Evolutionary conservation across 148 eudicot genomes (phyloP), one percentile per base, ranked within the genome.

Genomic region (Persicaria maculosa): DNA sequence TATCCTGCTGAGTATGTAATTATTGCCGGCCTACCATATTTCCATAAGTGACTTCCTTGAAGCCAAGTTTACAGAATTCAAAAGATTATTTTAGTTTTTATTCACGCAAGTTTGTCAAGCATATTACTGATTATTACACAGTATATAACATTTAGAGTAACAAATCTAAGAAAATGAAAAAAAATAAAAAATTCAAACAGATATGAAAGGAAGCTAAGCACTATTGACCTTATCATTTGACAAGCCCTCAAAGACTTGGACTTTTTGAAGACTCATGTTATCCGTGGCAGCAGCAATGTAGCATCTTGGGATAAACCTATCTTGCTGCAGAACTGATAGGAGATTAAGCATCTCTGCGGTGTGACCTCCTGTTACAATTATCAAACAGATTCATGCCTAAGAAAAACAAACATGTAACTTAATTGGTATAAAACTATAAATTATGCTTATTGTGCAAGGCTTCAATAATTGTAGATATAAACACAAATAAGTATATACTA

Each of bases 331-430:
- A 2, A 82, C 87, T 11, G 80, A 70, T 76, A 94, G 72, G 43
- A 94, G 88, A 84, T 91, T 91, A 72, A 94, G 78, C 97, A 94
- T 94, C 83, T 94, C 98, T 14, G 98, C 97, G 7, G 98, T 94
- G 79, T 94, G 98, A 72, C 97, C 98, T 52, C 98, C 98, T 91
- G 79, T 81, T 85, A 4, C 17, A 40, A 36, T 65, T 25, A 62
- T 3, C 68, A 15, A 62, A 43, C 47, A 40, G 16, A 40, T 65
- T 62, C 6, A 40, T 65, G 46, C 47, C 43, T 65, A 40, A 40
- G 17, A 11, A 65, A 11, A 36, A 43, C 17, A 14, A 36, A 43
- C 4, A 43, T 4, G 20, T 5, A 40, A 65, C 17, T 65, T 43
- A 14, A 40, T 59, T 9, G 14, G 25, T 25, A 9, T 25, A 59